Evolutionary conservation across 225 moss, liverwort and hornwort genomes (phyloP).

Genomic region (Polytrichum formosum): DNA sequence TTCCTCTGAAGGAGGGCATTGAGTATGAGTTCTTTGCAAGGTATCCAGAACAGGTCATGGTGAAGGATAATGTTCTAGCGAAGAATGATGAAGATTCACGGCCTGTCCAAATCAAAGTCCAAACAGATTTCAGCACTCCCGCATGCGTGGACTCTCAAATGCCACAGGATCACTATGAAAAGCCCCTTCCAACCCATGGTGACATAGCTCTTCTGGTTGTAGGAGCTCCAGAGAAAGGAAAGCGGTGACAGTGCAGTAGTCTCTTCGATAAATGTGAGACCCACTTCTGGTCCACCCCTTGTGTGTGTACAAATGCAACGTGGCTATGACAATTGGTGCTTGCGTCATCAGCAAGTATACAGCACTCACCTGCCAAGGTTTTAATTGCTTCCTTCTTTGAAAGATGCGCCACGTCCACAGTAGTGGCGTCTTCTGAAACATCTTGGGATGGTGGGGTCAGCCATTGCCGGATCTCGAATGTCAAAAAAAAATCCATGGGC

Average conservation of each 20-base stretch:
- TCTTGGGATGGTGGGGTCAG: no score
- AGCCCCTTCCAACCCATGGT: constrained; percentile 12
- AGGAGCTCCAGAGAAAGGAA: constrained; percentile 11
- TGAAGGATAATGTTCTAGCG: constrained; percentile 1
- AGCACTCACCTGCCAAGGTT: background rate
- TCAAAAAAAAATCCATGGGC: no score
- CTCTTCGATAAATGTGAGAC: constrained; percentile 4
- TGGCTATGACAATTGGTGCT: constrained; percentile 13
- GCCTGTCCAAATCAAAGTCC: constrained; percentile 15
- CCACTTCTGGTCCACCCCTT: background rate
- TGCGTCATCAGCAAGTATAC: background rate
- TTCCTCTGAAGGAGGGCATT: constrained; percentile 18
- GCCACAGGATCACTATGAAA: background rate
- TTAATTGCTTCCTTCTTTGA: background rate
- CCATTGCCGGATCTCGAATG: no score
- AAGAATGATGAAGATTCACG: constrained; percentile 14
- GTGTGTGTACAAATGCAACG: constrained; percentile 7
- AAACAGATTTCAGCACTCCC: background rate
- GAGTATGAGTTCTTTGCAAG: constrained; percentile 18
- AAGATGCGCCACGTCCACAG: no score
- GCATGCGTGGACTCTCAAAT: constrained; percentile 13
- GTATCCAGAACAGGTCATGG: constrained; percentile 3
- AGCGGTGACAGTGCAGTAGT: constrained; percentile 8
- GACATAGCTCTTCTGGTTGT: constrained; percentile 3
- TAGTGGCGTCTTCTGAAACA: no score